Base-by-base conservation (phyloP, 345 rosid genomes). In the Microcos paniculata region DNA sequence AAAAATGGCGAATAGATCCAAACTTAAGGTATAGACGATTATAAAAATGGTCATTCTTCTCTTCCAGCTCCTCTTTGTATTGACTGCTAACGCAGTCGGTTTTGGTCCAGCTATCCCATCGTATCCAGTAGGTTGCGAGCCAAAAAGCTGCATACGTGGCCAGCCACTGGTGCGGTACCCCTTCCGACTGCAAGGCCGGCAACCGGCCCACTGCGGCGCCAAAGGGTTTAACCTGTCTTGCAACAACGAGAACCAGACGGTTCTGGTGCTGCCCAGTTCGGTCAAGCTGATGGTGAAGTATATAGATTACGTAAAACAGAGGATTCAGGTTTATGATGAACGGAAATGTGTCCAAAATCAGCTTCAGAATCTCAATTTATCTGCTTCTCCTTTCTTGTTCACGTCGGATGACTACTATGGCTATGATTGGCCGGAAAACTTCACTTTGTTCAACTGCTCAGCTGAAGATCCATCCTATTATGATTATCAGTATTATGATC, bases 181-280 rank as follows among this genome's bases (percentile, higher is more conserved):
- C 0, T 79, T 79, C 58, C 56, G 42, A 4, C 16, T 62, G 51
- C 69, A 28, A 61, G 71, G 40, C 3, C 30, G 15, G 56, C 74
- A 63, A n/a, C 46, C 69, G 6, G 48, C 35, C 24, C 26, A 19
- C 24, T 21, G 26, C 12, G 69, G 69, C 43, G 74, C 51, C 16
- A 10, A n/a, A 48, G 61, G 82, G 71, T 79, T 79, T 24, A 45
- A 49, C 31, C 57, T 79, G 15, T 61, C 82, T 10, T 79, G 82
- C 75, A 30, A 35, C 16, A 19, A 62, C 1, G 62, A 0, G 42
- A 79, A 52, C 1, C 21, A 74, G 42, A 69, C 82, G 3, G 16
- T 79, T 3, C 58, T 79, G 8, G 49, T 59, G 56, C 82, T 79
- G 1, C 78, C 82, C 42, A 19, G 1, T 12, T 79, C 78, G 8